These are phyloP conservation scores for Mycena capillaripes DNA, from an alignment of 768 basidiomycete species.

Conservation along the genomic window DNA sequence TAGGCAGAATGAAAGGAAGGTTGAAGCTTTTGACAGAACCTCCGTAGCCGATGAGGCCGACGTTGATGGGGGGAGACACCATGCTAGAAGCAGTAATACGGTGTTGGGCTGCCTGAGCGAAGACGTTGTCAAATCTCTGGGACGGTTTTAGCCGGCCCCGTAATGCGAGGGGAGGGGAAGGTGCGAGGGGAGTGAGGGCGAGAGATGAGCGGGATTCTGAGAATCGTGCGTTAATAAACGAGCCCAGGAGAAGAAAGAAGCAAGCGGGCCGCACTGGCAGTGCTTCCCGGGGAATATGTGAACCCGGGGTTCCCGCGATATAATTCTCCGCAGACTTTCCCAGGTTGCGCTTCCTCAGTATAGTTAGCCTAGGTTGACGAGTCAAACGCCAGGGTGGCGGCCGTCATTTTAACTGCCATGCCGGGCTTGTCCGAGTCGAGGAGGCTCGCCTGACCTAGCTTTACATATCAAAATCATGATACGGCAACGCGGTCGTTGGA, in stretches of 20 bases:
- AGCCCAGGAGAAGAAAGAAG: conserved; percentile 16
- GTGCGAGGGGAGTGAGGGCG: conserved; percentile 18
- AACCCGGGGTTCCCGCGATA: conserved; percentile 17
- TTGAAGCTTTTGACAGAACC: conserved; percentile 26
- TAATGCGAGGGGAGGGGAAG: conserved; percentile 20
- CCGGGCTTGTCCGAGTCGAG: conserved; percentile 13
- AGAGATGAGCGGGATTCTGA: conserved; percentile 23
- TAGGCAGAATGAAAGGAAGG: conserved; percentile 26
- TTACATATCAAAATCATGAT: conserved; percentile 10
- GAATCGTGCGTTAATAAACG: conserved; percentile 17
- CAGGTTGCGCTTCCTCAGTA: conserved; percentile 18
- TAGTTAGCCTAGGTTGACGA: conserved; percentile 10
- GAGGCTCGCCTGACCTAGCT: conserved; percentile 10
- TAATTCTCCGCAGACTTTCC: conserved; percentile 11
- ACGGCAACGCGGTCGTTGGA: not conserved
- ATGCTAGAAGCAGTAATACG: conserved; percentile 17
- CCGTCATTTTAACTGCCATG: conserved; percentile 11
- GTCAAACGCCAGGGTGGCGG: conserved; percentile 12
- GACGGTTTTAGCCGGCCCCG: conserved; percentile 5
- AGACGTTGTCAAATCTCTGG: conserved; percentile 20
- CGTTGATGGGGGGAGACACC: conserved; percentile 24
- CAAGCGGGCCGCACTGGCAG: conserved; percentile 19
- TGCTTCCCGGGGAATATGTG: conserved; percentile 7
- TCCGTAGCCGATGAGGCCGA: conserved; percentile 22
- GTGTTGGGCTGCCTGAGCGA: conserved; percentile 18